Evolutionary conservation across 192 early-diverging fungal genomes (phyloP).

Genomic region (Dimargaris cristalligena): DNA sequence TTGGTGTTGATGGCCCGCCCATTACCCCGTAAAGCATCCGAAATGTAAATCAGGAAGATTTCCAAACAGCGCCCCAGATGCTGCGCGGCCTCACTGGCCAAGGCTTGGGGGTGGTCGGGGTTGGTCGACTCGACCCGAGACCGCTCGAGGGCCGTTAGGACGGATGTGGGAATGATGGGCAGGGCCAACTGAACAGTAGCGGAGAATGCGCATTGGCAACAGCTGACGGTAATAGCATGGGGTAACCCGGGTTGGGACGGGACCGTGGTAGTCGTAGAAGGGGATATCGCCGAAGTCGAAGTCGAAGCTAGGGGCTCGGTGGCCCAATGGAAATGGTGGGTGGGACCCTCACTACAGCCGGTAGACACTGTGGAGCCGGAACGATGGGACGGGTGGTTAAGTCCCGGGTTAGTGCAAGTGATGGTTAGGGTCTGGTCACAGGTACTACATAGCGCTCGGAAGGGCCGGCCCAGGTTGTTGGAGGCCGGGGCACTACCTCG

Average conservation of each 20-base stretch:
- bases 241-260: neutral
- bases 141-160: neutral
- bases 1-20: neutral
- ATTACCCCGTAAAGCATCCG: neutral
- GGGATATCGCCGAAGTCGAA: no score
- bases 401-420: neutral
- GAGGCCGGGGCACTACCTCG: no score
- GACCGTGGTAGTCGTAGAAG: no score
- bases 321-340: constrained; percentile 8
- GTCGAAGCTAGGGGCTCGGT: no score
- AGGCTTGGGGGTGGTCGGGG: neutral
- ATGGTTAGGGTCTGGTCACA: neutral
- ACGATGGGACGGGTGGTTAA: no score
- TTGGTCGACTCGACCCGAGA: neutral
- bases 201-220: neutral
- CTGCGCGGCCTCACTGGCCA: neutral
- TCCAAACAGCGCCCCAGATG: neutral
- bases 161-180: neutral
- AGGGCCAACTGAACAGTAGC: neutral
- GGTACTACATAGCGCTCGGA: neutral
- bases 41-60: constrained; percentile 1
- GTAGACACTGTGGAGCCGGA: neutral
- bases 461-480: neutral
- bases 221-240: neutral
- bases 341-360: neutral